Base-by-base conservation (phyloP, 768 basidiomycete genomes). In the Trametes villosa region DNA sequence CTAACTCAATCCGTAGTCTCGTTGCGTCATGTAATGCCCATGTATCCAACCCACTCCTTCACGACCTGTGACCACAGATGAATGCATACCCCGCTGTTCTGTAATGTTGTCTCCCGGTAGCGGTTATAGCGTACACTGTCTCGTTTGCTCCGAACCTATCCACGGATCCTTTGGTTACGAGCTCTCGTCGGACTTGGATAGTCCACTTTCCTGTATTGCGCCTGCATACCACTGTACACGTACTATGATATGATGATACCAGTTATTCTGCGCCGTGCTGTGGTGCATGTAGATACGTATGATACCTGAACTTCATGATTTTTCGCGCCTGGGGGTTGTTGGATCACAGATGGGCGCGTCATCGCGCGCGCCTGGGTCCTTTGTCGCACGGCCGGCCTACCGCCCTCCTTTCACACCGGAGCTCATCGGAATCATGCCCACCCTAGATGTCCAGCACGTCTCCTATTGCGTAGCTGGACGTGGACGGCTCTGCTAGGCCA, bases 81-180 rank as follows among this genome's bases (percentile, higher is more conserved):
- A 29, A 50, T 36, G 42, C 60, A 61, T 61, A 61, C 60, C 60
- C 53, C 30, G 11, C 22, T 42, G 13, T 38, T n/a, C 17, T n/a
- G 26, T 24, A 51, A 17, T 24, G 33, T 44, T 36, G 31, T 18
- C 50, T 44, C 41, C 13, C 51, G 13, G 55, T 55, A 53, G 52
- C 31, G 26, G 18, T 56, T 17, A 61, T 55, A 53, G 52, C 31
- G 26, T 42, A 6, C 30, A 36, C 49, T 45, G 17, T 30, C 12
- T 57, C n/a, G 30, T 4, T 24, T 31, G 17, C 42, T 38, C 41
- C 30, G 4, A 29, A 50, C 51, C n/a, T 33, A 24, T 46, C 36
- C 36, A 41, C 17, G 33, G 26, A 38, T 27, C 29, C 18, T 31
- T 38, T 40, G 26, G 30, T 40, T 31, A 41, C 56, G 38, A 13